Percentiles rank a stretch among this genome's conserved stretches.
Conservation (phyloP, 1,284 basidiomycete genomes). For the Apiotrichum brassicae region DNA sequence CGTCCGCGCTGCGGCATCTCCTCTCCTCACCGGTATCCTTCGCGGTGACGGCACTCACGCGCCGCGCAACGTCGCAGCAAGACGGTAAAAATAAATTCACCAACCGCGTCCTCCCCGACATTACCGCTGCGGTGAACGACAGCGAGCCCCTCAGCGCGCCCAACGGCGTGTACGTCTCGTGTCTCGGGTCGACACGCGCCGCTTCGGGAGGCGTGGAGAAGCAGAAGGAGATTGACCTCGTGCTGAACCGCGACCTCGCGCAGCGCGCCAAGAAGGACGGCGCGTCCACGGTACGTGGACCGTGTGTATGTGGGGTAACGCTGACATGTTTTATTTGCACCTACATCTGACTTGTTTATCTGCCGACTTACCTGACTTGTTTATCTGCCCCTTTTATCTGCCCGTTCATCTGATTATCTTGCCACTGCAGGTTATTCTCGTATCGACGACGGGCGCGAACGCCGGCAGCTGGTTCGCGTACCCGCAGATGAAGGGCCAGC, state of each 20-base stretch:
- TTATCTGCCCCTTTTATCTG: too few relatives aligned
- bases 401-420: too few relatives aligned
- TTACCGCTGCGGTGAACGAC: conserved; percentile 16
- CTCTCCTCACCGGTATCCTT: conserved; percentile 28
- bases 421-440: conserved; percentile 34
- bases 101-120: conserved; percentile 25
- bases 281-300: conserved; percentile 29
- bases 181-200: conserved; percentile 41
- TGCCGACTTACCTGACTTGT: too few relatives aligned
- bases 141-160: conserved; percentile 11
- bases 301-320: not conserved
- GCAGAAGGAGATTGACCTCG: conserved; percentile 35
- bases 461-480: conserved; percentile 29
- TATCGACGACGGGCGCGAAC: conserved; percentile 29
- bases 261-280: conserved; percentile 38
- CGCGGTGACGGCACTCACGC: conserved; percentile 36
- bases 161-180: conserved; percentile 32
- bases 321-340: not conserved
- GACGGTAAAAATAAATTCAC: conserved; percentile 15
- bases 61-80: conserved; percentile 19
- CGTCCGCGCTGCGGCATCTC: conserved; percentile 24
- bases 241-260: conserved; percentile 37
- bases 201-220: conserved; percentile 29
- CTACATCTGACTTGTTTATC: not conserved
- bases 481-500: conserved; percentile 36